These are phyloP conservation scores for Fusarium subglutinans DNA, from an alignment of 2,329 filamentous ascomycete species.

Conservation along the genomic window DNA sequence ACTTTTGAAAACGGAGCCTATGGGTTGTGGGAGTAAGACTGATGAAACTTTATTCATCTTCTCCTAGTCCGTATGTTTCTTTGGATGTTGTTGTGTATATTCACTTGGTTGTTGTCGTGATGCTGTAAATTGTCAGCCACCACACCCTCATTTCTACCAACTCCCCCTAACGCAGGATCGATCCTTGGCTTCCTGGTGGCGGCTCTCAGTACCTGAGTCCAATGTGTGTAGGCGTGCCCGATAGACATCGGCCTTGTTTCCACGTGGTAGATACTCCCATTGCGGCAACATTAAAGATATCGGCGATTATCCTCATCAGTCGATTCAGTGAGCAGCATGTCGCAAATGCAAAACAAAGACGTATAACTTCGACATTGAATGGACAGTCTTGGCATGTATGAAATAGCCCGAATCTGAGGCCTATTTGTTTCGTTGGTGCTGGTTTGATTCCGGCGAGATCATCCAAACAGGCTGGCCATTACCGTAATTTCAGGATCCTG, in stretches of 20 bases:
- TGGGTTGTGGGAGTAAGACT: background rate
- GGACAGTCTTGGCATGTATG: background rate
- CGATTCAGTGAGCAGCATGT: background rate
- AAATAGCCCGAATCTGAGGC: background rate
- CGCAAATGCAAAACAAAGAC: conserved; percentile 10
- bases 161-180: background rate
- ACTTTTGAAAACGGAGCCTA: background rate
- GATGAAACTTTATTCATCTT: background rate
- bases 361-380: background rate
- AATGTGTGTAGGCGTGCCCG: background rate
- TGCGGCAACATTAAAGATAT: background rate
- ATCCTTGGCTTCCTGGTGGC: background rate
- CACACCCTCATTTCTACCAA: background rate
- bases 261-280: background rate
- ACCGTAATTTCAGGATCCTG: background rate
- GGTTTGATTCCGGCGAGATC: no score
- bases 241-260: background rate
- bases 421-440: background rate
- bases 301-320: background rate
- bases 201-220: background rate
- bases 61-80: background rate
- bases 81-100: background rate
- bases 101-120: background rate
- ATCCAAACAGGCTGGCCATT: no score
- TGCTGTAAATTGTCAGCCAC: background rate